Conservation (phyloP, 345 rosid species). For the Erodium maritimum region DNA sequence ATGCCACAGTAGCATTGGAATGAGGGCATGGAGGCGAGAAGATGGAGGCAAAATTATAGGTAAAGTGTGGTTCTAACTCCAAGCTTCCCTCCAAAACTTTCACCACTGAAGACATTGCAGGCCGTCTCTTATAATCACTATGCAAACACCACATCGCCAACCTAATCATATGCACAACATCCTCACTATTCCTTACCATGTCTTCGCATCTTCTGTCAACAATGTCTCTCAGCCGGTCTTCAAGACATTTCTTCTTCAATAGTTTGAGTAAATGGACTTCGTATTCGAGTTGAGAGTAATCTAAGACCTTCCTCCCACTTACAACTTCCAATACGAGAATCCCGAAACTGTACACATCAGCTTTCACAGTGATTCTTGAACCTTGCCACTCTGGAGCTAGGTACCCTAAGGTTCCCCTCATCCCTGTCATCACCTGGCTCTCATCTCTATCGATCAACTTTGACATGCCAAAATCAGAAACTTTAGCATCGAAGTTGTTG, state of each 20-base stretch:
- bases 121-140: conserved; percentile 4
- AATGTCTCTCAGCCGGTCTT: conserved; percentile 7
- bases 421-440: conserved; percentile 6
- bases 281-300: conserved; percentile 10
- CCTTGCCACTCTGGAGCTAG: conserved; percentile 4
- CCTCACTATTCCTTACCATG: conserved; percentile 4
- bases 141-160: conserved; percentile 27
- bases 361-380: conserved; percentile 10
- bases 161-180: conserved; percentile 21
- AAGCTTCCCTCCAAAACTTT: too few species aligned
- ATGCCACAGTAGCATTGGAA: too few species aligned
- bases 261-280: conserved; percentile 15
- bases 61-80: too few species aligned
- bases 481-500: conserved; percentile 9
- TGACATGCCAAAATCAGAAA: conserved; percentile 13
- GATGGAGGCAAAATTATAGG: too few species aligned
- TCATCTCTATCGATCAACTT: conserved; percentile 10
- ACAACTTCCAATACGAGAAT: conserved; percentile 23
- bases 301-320: conserved; percentile 13
- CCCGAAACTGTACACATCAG: conserved; percentile 23
- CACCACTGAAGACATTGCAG: not conserved
- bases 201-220: conserved; percentile 8
- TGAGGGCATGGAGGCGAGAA: too few species aligned
- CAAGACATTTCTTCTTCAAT: conserved; percentile 8
- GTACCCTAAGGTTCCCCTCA: conserved; percentile 10